These are phyloP conservation scores for Colletotrichum magnum DNA, from an alignment of 2,329 filamentous ascomycete genomes.

Conservation along the genomic window DNA sequence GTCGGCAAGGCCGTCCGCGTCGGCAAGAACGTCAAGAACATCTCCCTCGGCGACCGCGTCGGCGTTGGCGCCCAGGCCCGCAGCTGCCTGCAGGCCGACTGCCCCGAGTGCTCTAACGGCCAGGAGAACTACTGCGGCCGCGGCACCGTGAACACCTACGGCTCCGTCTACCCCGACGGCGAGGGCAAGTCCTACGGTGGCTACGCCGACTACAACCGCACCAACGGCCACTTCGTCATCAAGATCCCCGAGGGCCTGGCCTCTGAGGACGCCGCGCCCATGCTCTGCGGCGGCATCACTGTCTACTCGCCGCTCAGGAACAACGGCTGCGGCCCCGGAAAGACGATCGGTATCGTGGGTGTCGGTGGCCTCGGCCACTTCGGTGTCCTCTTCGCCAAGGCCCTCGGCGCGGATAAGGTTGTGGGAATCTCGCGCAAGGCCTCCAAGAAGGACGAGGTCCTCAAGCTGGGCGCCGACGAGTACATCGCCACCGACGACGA, in stretches of 20 bases:
- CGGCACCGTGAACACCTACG: slow-evolving; percentile 66
- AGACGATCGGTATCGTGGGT: slow-evolving; percentile 76
- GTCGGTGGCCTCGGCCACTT: slow-evolving; percentile 80
- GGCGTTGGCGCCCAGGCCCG: slow-evolving; percentile 73
- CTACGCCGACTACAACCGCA: slow-evolving; percentile 53
- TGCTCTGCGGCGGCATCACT: slow-evolving; percentile 81
- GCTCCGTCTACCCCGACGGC: slow-evolving; percentile 63
- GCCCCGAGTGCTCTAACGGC: slow-evolving; percentile 58
- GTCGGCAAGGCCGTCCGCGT: slow-evolving; percentile 71
- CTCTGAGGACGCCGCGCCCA: slow-evolving; percentile 66
- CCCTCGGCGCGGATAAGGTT: slow-evolving; percentile 72
- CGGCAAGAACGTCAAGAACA: slow-evolving; percentile 60
- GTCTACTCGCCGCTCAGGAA: slow-evolving; percentile 74
- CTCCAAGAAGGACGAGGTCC: slow-evolving; percentile 68
- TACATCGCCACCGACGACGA: slow-evolving; percentile 62
- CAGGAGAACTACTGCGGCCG: slow-evolving; percentile 58
- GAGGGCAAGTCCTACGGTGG: slow-evolving; percentile 73
- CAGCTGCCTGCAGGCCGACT: slow-evolving; percentile 64
- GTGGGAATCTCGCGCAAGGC: slow-evolving; percentile 71
- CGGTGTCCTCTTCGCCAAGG: slow-evolving; percentile 77
- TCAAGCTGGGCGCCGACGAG: slow-evolving; percentile 69
- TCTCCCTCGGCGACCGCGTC: slow-evolving; percentile 75
- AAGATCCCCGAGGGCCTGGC: slow-evolving; percentile 59
- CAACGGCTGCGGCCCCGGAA: slow-evolving; percentile 76
- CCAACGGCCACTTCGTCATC: slow-evolving; percentile 61